phyloP scores from a whole-genome alignment of 1,284 basidiomycete genomes.

The Trichosporon inkin region DNA sequence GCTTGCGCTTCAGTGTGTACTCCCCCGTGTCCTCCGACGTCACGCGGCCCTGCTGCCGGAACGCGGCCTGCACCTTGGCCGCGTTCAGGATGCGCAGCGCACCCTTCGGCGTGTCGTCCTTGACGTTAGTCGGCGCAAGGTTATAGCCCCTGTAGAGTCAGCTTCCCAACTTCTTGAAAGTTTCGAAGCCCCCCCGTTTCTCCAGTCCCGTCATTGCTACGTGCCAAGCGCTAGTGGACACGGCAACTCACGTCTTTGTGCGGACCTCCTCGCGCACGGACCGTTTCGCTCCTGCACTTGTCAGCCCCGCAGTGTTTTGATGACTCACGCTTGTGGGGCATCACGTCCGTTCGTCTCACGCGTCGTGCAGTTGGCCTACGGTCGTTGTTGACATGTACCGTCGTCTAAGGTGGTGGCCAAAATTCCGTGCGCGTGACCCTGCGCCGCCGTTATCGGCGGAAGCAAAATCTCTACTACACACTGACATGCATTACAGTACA shows the following conservation, averaged over 20 bases:
- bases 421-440: background rate
- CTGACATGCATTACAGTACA: too few relatives aligned
- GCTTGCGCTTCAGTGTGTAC: conserved; percentile 14
- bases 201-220: background rate
- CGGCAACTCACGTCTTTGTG: conserved; percentile 33
- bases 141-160: conserved; percentile 39
- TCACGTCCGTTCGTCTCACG: conserved; percentile 31
- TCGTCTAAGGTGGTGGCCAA: background rate
- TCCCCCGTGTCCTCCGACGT: conserved; percentile 43
- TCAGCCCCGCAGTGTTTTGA: background rate
- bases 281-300: conserved; percentile 40
- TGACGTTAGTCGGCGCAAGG: conserved; percentile 33
- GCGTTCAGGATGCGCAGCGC: conserved; percentile 45
- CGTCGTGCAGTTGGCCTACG: conserved; percentile 11
- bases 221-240: background rate
- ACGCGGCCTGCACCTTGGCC: conserved; percentile 33
- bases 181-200: background rate
- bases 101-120: conserved; percentile 44
- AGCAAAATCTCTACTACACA: background rate
- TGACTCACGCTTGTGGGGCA: conserved; percentile 49
- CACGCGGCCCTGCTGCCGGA: conserved; percentile 35
- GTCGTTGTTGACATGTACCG: conserved; percentile 17
- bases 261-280: conserved; percentile 41
- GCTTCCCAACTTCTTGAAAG: background rate
- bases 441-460: conserved; percentile 6